These are phyloP conservation scores for Vitis hybrid DNA, from an alignment of 177 flowering plant species.

Conservation along the genomic window DNA sequence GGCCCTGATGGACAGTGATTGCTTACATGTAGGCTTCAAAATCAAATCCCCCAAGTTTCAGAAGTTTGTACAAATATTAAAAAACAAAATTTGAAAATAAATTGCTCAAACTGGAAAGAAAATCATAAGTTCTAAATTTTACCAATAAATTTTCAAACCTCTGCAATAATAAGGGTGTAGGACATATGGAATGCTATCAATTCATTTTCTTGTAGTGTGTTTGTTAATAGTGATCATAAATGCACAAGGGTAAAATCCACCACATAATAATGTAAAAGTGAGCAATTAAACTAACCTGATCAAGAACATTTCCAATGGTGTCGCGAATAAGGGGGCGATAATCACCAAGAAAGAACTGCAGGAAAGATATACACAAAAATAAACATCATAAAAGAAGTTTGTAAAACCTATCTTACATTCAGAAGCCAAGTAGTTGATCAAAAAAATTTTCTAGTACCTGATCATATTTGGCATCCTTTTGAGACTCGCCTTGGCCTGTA, in stretches of 20 bases:
- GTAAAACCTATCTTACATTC: not conserved
- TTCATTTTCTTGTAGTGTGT: not conserved
- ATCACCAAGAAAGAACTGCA: constrained; percentile 84
- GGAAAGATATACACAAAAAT: not conserved
- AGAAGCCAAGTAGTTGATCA: not conserved
- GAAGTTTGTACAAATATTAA: not conserved
- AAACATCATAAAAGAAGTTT: not conserved
- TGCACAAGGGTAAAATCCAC: not conserved
- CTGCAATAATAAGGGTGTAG: not conserved
- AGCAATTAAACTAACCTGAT: constrained; percentile 53
- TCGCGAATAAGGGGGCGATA: constrained; percentile 78
- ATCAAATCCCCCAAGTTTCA: too few relatives aligned
- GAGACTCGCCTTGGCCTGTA: constrained; percentile 80
- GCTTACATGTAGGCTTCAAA: too few relatives aligned
- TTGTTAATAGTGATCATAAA: not conserved
- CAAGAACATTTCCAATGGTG: constrained; percentile 66
- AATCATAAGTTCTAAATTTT: not conserved
- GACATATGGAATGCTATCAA: not conserved
- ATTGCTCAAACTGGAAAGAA: not conserved
- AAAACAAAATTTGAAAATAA: not conserved
- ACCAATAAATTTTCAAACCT: not conserved
- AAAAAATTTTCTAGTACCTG: constrained; percentile 41
- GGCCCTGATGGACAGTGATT: too few relatives aligned
- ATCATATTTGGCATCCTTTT: constrained; percentile 78
- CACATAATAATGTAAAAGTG: not conserved